A percentile compares a stretch with the other conserved stretches of the same genome.
These are phyloP conservation scores for Corrigiola litoralis DNA, from an alignment of 179 eudicot genomes.

Conservation along the genomic window DNA sequence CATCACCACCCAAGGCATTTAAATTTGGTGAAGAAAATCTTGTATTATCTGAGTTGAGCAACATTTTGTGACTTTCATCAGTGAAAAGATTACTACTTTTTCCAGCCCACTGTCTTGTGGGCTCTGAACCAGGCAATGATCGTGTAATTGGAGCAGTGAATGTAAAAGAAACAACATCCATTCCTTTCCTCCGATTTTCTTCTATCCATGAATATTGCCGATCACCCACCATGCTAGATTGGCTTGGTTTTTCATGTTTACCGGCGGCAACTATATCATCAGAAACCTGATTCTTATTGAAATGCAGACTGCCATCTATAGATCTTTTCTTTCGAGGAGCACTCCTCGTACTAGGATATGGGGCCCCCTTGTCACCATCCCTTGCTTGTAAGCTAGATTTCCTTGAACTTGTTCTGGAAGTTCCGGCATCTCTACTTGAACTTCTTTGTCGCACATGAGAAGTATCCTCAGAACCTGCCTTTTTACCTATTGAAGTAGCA, in stretches of 20 bases:
- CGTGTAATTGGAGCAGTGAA: slow-evolving; percentile 77
- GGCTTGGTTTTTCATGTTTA: slow-evolving; percentile 34
- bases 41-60: slow-evolving; percentile 33
- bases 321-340: slow-evolving; percentile 62
- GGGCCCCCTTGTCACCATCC: slow-evolving; percentile 39
- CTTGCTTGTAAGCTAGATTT: slow-evolving; percentile 46
- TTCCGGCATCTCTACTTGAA: slow-evolving; percentile 31
- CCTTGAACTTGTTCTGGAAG: slow-evolving; percentile 46
- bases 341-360: slow-evolving; percentile 40
- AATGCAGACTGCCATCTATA: slow-evolving; percentile 40
- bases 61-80: slow-evolving; percentile 37
- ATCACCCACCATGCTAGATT: slow-evolving; percentile 31
- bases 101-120: slow-evolving; percentile 26
- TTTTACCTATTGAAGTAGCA: slow-evolving; percentile 39
- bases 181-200: slow-evolving; percentile 63
- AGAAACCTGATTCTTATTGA: slow-evolving; percentile 26
- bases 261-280: slow-evolving; percentile 26
- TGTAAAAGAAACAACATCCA: slow-evolving; percentile 90
- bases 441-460: slow-evolving; percentile 35
- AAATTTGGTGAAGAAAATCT: slow-evolving; percentile 41
- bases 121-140: slow-evolving; percentile 30
- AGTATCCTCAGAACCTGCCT: slow-evolving; percentile 37
- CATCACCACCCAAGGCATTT: slow-evolving; percentile 56
- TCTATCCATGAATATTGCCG: slow-evolving; percentile 43
- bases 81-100: slow-evolving; percentile 25